phyloP scores from a whole-genome alignment of 768 basidiomycete species.

The Suillus decipiens region DNA sequence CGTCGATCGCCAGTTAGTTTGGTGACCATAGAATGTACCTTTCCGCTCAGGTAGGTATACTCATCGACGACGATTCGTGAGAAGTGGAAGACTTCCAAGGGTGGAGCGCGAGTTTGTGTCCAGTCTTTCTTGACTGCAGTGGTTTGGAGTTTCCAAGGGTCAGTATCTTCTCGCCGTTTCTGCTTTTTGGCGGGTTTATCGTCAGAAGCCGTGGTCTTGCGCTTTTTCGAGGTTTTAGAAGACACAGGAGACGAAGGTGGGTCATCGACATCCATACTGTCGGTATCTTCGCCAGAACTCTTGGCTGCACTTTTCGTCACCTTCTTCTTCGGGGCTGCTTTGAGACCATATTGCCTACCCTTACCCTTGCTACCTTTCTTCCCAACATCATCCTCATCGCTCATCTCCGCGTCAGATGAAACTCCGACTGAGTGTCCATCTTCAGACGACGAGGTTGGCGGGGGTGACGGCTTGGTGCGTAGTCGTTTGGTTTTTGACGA shows the following conservation, averaged over 20 bases:
- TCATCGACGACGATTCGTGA: conserved; percentile 90
- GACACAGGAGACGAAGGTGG: conserved; percentile 36
- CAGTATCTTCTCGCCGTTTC: conserved; percentile 61
- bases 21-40: conserved; percentile 76
- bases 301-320: conserved; percentile 33
- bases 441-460: conserved; percentile 32
- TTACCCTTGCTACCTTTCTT: conserved; percentile 28
- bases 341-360: conserved; percentile 12
- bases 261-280: conserved; percentile 63
- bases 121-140: conserved; percentile 68
- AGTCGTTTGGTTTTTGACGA: conserved; percentile 21
- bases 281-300: conserved; percentile 36
- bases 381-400: conserved; percentile 23
- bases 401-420: conserved; percentile 24
- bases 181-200: conserved; percentile 51
- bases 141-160: conserved; percentile 78
- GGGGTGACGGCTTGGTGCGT: conserved; percentile 24
- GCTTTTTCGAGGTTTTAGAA: conserved; percentile 44
- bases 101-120: conserved; percentile 78
- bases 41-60: conserved; percentile 88
- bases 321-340: conserved; percentile 28
- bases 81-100: conserved; percentile 92
- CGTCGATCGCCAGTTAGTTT: conserved; percentile 74
- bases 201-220: conserved; percentile 38
- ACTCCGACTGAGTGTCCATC: conserved; percentile 27